These are phyloP conservation scores for Ormosia semicastrata DNA, from an alignment of 306 rosid genomes.

Conservation along the genomic window DNA sequence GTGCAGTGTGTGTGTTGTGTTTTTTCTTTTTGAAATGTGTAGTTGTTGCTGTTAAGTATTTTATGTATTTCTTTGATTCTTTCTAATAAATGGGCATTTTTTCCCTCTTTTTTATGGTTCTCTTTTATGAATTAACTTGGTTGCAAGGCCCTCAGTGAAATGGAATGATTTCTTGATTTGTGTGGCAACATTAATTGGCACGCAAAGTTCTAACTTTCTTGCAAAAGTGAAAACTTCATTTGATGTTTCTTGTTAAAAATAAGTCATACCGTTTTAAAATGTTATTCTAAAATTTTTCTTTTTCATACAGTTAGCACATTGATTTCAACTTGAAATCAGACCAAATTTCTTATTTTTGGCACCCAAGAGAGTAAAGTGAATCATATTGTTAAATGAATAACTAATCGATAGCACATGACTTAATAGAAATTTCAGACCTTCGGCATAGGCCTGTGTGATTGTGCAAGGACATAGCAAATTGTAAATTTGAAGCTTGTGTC, in stretches of 20 bases:
- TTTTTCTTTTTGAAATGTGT: background rate
- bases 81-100: background rate
- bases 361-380: background rate
- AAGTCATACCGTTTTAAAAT: background rate
- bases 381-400: background rate
- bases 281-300: background rate
- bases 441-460: background rate
- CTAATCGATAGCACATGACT: background rate
- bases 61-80: background rate
- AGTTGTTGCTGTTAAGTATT: background rate
- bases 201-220: background rate
- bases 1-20: background rate
- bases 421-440: background rate
- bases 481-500: background rate
- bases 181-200: background rate
- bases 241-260: background rate
- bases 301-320: background rate
- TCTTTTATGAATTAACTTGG: background rate
- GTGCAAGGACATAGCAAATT: background rate
- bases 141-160: background rate
- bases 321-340: background rate
- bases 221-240: conserved; percentile 11
- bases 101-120: background rate
- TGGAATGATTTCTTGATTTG: background rate
- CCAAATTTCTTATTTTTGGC: background rate